These are phyloP conservation scores for Penicillium brevicompactum DNA, from an alignment of 2,329 filamentous ascomycete genomes.

Conservation along the genomic window DNA sequence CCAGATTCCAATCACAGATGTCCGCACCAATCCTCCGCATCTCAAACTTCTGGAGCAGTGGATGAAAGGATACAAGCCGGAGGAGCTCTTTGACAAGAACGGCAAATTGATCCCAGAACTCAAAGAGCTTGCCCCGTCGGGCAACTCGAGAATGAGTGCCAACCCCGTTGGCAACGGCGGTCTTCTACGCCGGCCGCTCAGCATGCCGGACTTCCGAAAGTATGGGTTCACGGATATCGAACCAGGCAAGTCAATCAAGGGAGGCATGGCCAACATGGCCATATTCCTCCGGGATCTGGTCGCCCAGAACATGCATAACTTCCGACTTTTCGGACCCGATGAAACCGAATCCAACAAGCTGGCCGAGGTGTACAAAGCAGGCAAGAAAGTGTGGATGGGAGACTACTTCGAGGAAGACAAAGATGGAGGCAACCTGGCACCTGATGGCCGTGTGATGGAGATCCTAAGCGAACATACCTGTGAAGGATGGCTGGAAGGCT, in stretches of 20 bases:
- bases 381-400: constrained; percentile 79
- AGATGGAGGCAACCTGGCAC: constrained; percentile 72
- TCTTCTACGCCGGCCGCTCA: constrained; percentile 65
- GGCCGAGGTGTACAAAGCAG: constrained; percentile 68
- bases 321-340: constrained; percentile 77
- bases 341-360: constrained; percentile 84
- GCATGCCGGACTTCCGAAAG: constrained; percentile 69
- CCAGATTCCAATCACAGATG: constrained; percentile 75
- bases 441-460: constrained; percentile 74
- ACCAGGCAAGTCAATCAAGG: constrained; percentile 58
- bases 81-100: constrained; percentile 66
- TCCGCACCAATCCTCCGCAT: constrained; percentile 65
- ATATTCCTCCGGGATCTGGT: constrained; percentile 69
- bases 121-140: constrained; percentile 64
- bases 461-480: constrained; percentile 81
- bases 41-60: constrained; percentile 71
- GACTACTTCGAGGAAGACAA: constrained; percentile 76
- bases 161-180: constrained; percentile 77
- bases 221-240: constrained; percentile 66
- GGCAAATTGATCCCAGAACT: constrained; percentile 67
- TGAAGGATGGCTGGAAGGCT: constrained; percentile 80
- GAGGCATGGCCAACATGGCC: constrained; percentile 72
- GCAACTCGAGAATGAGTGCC: constrained; percentile 71
- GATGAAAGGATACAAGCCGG: constrained; percentile 77
- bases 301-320: constrained; percentile 64